These are phyloP conservation scores for Neurospora pannonica DNA, from an alignment of 495 filamentous ascomycete genomes.

Conservation along the genomic window DNA sequence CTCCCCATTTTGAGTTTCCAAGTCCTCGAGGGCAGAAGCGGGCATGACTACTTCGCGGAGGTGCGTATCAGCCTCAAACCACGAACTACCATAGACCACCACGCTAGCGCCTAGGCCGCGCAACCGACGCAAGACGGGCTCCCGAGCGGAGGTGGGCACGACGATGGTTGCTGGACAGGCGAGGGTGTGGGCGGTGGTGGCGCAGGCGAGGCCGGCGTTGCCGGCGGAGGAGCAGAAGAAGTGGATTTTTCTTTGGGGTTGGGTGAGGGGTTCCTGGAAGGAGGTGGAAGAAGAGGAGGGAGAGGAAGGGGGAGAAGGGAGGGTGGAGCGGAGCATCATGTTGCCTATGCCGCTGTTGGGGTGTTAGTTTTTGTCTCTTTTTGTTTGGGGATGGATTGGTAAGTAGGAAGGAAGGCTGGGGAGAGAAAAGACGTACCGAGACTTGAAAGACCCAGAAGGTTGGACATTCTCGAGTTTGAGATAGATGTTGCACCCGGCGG, in stretches of 20 bases:
- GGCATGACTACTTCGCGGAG: conserved; percentile 53
- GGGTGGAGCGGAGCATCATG: conserved; percentile 52
- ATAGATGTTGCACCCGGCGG: conserved; percentile 71
- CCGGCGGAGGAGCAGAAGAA: conserved; percentile 87
- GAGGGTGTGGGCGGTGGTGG: conserved; percentile 63
- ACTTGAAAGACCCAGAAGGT: conserved; percentile 92
- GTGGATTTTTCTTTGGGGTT: conserved; percentile 36
- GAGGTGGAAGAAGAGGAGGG: conserved; percentile 14
- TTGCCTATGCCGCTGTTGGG: conserved; percentile 57
- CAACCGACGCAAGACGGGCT: conserved; percentile 54
- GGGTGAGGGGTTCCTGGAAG: neutral
- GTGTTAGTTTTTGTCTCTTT: neutral
- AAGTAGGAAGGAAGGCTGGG: neutral
- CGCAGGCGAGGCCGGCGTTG: conserved; percentile 88
- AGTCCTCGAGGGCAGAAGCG: neutral
- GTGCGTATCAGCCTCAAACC: conserved; percentile 68
- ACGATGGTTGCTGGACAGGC: conserved; percentile 71
- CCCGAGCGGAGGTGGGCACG: conserved; percentile 58
- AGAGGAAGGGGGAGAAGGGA: conserved; percentile 21
- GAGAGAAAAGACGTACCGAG: conserved; percentile 36
- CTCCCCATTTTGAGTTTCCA: neutral
- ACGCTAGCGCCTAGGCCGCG: conserved; percentile 52
- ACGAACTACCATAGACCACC: conserved; percentile 59
- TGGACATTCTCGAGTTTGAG: conserved; percentile 93
- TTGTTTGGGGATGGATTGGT: neutral